Conservation (phyloP, 768 basidiomycete genomes). For the Porphyrellus cyaneotinctus region DNA sequence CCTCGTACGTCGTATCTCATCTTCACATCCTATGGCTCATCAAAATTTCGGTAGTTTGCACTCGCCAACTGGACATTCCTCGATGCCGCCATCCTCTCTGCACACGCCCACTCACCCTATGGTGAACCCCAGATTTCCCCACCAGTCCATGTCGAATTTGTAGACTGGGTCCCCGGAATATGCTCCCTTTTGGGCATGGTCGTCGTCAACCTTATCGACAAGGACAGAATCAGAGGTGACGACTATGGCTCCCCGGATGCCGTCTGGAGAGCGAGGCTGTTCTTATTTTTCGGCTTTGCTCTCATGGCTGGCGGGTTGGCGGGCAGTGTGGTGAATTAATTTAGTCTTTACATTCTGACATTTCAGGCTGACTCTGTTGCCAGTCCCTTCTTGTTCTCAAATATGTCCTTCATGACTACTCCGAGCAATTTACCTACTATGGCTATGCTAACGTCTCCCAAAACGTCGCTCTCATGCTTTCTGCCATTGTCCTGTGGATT, state of each 20-base stretch:
- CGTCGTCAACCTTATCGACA: conserved; percentile 92
- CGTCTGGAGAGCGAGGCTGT: conserved; percentile 87
- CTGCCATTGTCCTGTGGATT: conserved; percentile 86
- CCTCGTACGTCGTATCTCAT: conserved; percentile 58
- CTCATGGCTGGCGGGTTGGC: conserved; percentile 97
- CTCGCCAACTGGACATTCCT: conserved; percentile 94
- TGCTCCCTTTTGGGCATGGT: conserved; percentile 90
- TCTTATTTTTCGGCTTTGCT: conserved; percentile 93
- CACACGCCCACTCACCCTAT: conserved; percentile 75
- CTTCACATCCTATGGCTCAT: neutral
- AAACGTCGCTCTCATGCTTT: conserved; percentile 81
- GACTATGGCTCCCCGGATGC: conserved; percentile 80
- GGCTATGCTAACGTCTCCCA: conserved; percentile 96
- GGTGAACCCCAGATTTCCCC: conserved; percentile 64
- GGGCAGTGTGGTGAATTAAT: conserved; percentile 82
- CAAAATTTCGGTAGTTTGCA: conserved; percentile 62
- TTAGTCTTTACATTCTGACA: neutral
- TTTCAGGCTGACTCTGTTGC: neutral
- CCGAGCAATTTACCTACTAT: conserved; percentile 80
- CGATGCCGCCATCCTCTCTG: conserved; percentile 87
- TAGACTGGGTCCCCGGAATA: conserved; percentile 97
- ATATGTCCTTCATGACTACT: conserved; percentile 72
- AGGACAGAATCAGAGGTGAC: conserved; percentile 78
- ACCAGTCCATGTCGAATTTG: conserved; percentile 81
- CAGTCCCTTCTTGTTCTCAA: conserved; percentile 89